These are phyloP conservation scores for Hypoxylon trugodes DNA, from an alignment of 495 filamentous ascomycete genomes.

Conservation along the genomic window DNA sequence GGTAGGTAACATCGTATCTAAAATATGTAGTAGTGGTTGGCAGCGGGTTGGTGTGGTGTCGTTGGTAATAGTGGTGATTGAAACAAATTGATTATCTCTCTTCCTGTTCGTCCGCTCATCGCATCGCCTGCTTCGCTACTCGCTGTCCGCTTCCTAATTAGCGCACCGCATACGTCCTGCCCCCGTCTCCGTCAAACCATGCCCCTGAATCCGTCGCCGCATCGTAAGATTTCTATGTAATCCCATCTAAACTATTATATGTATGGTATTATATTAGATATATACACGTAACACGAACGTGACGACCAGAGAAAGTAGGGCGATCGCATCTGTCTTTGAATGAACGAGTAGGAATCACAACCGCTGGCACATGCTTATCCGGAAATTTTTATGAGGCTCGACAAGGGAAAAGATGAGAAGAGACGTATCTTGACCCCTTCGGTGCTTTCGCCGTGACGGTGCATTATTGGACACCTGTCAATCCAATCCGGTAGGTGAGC, in stretches of 20 bases:
- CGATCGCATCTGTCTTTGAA: conserved; percentile 42
- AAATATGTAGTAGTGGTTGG: no score
- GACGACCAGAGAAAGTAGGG: conserved; percentile 9
- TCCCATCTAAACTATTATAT: no score
- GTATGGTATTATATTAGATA: neutral
- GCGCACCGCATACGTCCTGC: no score
- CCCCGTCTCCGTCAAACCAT: conserved; percentile 1
- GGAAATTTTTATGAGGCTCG: conserved; percentile 33
- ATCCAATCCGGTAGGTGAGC: conserved; percentile 17
- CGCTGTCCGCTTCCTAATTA: no score
- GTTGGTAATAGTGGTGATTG: no score
- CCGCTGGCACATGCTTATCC: conserved; percentile 34
- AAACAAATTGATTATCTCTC: no score
- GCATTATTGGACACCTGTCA: conserved; percentile 11
- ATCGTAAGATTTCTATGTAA: conserved; percentile 9
- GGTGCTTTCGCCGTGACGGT: conserved; percentile 4
- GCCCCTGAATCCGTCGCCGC: conserved; percentile 21
- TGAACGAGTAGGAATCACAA: conserved; percentile 48
- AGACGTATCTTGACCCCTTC: conserved; percentile 8
- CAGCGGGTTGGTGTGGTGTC: no score
- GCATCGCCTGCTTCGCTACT: no score
- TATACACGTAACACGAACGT: conserved; percentile 7
- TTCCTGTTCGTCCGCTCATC: no score
- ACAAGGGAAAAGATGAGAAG: neutral
- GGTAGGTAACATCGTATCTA: no score